A percentile compares a stretch with the other conserved stretches of the same genome.
phyloP scores from a whole-genome alignment of 1,284 basidiomycete species.

The Malassezia caprae region DNA sequence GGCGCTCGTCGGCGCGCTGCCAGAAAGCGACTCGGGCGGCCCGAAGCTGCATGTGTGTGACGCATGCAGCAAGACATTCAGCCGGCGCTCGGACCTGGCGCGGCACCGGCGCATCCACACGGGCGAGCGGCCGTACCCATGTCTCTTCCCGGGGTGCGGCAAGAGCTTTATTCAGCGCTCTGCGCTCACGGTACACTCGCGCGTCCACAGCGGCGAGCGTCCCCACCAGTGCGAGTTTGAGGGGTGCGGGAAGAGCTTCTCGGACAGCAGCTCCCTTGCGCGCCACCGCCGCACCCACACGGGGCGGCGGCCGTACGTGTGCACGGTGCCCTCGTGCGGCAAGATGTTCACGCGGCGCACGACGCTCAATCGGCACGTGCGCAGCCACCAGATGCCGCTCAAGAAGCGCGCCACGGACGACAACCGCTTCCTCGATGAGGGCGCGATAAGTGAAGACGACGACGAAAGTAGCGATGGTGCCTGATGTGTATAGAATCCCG shows the following conservation, averaged over 20 bases:
- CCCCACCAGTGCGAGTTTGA: constrained; percentile 61
- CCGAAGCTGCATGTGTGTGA: constrained; percentile 45
- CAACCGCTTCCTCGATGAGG: constrained; percentile 16
- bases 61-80: constrained; percentile 43
- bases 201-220: constrained; percentile 79
- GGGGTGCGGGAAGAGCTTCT: constrained; percentile 58
- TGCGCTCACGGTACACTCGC: constrained; percentile 70
- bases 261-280: constrained; percentile 55
- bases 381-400: constrained; percentile 33
- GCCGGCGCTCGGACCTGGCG: constrained; percentile 42
- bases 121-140: constrained; percentile 67
- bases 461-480: constrained; percentile 21
- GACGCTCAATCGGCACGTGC: constrained; percentile 45
- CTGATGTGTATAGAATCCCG: neutral
- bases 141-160: constrained; percentile 52
- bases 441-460: constrained; percentile 28
- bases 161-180: constrained; percentile 47
- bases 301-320: constrained; percentile 49
- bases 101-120: constrained; percentile 74
- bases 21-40: constrained; percentile 44
- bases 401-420: constrained; percentile 20
- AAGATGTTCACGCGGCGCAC: constrained; percentile 47
- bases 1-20: constrained; percentile 3
- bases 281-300: constrained; percentile 65
- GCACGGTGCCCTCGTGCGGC: constrained; percentile 41